Percentiles rank a stretch among this genome's conserved stretches.
Conservation (phyloP, 2,329 filamentous ascomycete genomes). For the Torrubiella hemipterigena region DNA sequence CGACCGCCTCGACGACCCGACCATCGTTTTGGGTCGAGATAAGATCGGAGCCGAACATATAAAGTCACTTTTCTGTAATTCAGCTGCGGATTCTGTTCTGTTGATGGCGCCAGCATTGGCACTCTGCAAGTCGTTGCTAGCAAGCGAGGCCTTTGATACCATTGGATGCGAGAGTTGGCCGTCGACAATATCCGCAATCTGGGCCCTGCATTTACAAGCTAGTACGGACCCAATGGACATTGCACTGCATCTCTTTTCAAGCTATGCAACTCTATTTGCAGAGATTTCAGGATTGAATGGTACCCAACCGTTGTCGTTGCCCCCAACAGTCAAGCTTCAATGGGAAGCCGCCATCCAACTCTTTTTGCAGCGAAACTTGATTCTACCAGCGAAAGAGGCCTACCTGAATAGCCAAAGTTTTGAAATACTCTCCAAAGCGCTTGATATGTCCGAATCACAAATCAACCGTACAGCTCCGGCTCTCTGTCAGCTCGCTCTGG, state of each 20-base stretch:
- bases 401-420: slow-evolving; percentile 31
- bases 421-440: slow-evolving; percentile 26
- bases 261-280: slow-evolving; percentile 24
- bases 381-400: slow-evolving; percentile 35
- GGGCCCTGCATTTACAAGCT: slow-evolving; percentile 42
- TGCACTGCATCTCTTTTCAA: slow-evolving; percentile 31
- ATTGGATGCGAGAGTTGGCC: slow-evolving; percentile 35
- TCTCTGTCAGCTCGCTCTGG: slow-evolving; percentile 30
- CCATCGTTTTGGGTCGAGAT: slow-evolving; percentile 24
- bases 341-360: slow-evolving; percentile 36
- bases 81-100: slow-evolving; percentile 32
- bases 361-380: slow-evolving; percentile 38
- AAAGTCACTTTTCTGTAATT: slow-evolving; percentile 40
- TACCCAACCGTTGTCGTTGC: slow-evolving; percentile 14
- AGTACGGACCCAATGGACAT: slow-evolving; percentile 34
- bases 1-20: slow-evolving; percentile 26
- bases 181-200: slow-evolving; percentile 30
- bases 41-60: slow-evolving; percentile 46
- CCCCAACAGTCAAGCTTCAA: slow-evolving; percentile 10
- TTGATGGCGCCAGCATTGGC: slow-evolving; percentile 32
- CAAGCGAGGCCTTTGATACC: slow-evolving; percentile 16
- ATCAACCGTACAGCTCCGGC: slow-evolving; percentile 26
- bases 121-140: slow-evolving; percentile 29
- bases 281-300: slow-evolving; percentile 12
- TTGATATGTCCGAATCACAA: slow-evolving; percentile 23